Conservation (phyloP, 441 rosid species). For the Brassica hybrid region DNA sequence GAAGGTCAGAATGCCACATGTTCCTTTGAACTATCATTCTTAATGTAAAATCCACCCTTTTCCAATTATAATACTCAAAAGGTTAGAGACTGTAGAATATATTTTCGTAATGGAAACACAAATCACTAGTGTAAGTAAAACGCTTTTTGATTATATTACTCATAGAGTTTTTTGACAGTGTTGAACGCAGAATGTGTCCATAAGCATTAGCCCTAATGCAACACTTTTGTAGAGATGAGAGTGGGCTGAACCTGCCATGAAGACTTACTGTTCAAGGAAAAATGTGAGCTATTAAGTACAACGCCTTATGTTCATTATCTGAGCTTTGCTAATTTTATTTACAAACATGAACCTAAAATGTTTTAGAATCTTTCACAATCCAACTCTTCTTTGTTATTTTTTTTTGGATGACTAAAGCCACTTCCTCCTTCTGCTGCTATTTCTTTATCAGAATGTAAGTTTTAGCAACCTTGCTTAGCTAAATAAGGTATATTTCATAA, state of each 20-base stretch:
- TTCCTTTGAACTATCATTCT: conserved; percentile 12
- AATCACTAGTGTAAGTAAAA: background rate
- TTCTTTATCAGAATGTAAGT: conserved; percentile 48
- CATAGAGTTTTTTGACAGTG: background rate
- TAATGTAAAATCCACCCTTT: background rate
- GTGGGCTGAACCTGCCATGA: conserved; percentile 5
- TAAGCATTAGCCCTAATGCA: background rate
- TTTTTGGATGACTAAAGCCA: conserved; percentile 42
- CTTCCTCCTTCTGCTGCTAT: conserved; percentile 17
- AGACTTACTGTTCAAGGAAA: conserved; percentile 19
- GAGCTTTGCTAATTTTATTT: conserved; percentile 17
- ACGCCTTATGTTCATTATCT: conserved; percentile 2
- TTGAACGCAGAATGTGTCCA: background rate
- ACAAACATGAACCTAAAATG: conserved; percentile 25
- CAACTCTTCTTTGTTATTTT: conserved; percentile 49
- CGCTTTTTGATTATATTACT: background rate
- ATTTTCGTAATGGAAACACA: background rate
- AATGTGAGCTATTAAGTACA: conserved; percentile 5
- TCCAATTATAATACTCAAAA: background rate
- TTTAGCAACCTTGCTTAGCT: conserved; percentile 55
- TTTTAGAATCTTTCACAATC: conserved; percentile 55
- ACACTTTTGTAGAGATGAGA: background rate
- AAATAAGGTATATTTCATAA: conserved; percentile 71
- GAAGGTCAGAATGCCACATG: conserved; percentile 8
- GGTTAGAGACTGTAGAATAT: background rate